A percentile compares a stretch with the other conserved stretches of the same genome.
These are phyloP conservation scores for Pseudogymnoascus sp. DNA, from an alignment of 2,329 filamentous ascomycete genomes.

Conservation along the genomic window DNA sequence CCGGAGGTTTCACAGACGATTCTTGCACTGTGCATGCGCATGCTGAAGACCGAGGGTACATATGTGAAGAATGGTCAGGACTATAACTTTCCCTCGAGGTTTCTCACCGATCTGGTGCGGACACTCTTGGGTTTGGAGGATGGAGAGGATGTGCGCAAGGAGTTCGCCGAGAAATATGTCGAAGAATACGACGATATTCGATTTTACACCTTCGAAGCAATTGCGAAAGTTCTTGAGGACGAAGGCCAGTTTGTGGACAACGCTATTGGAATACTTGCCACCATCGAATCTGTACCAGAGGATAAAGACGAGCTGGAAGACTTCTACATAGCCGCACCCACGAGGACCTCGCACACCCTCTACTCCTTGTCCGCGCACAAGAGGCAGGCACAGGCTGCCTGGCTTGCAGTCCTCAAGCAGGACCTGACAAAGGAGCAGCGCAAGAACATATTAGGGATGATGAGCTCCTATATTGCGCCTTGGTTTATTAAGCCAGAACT, in stretches of 20 bases:
- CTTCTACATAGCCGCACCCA: constrained; percentile 57
- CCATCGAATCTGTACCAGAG: constrained; percentile 62
- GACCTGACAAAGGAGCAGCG: constrained; percentile 62
- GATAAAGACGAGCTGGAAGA: constrained; percentile 56
- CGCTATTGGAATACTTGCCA: constrained; percentile 53
- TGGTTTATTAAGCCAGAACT: constrained; percentile 86
- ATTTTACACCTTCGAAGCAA: constrained; percentile 68
- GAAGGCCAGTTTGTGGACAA: constrained; percentile 40
- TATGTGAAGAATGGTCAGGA: constrained; percentile 51
- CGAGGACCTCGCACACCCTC: constrained; percentile 58
- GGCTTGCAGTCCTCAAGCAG: constrained; percentile 67
- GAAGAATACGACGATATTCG: constrained; percentile 76
- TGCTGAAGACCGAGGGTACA: constrained; percentile 71
- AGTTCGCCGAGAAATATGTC: constrained; percentile 71
- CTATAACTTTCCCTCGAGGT: constrained; percentile 58
- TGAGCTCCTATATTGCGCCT: constrained; percentile 71
- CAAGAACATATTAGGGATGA: constrained; percentile 66
- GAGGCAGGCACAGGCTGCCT: constrained; percentile 74
- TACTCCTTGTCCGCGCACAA: constrained; percentile 62
- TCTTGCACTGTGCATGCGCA: constrained; percentile 71
- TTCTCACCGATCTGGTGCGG: constrained; percentile 57
- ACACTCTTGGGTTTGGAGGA: constrained; percentile 50
- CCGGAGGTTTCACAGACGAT: constrained; percentile 60
- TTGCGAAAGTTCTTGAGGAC: constrained; percentile 49
- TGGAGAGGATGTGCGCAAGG: constrained; percentile 51